Percentiles rank a stretch among this genome's conserved stretches.
Conservation (phyloP, 306 rosid species). For the Leucaena leucocephala region DNA sequence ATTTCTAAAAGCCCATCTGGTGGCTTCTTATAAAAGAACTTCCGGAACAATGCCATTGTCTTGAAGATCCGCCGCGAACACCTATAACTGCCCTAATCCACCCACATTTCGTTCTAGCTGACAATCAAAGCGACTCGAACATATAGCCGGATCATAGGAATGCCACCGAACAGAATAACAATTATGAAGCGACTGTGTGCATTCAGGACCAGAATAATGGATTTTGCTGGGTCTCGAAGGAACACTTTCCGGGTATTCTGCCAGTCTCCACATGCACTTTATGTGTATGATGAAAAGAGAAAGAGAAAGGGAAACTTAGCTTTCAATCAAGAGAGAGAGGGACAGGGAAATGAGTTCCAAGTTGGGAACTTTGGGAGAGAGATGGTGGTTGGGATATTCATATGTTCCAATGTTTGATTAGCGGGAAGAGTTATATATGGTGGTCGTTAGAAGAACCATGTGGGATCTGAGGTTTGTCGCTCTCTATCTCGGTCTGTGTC, state of each 20-base stretch:
- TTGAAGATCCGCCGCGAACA: constrained; percentile 51
- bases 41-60: constrained; percentile 83
- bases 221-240: constrained; percentile 77
- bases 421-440: constrained; percentile 34
- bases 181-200: constrained; percentile 57
- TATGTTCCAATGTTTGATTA: constrained; percentile 30
- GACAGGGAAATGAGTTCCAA: constrained; percentile 35
- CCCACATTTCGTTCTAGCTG: constrained; percentile 49
- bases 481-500: constrained; percentile 44
- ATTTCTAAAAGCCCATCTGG: constrained; percentile 97
- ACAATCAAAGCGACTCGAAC: constrained; percentile 27
- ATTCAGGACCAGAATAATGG: constrained; percentile 59
- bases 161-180: constrained; percentile 36
- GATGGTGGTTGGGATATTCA: constrained; percentile 40
- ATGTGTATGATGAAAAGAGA: constrained; percentile 34
- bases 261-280: constrained; percentile 62
- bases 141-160: constrained; percentile 41
- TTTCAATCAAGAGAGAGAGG: constrained; percentile 68
- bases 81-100: constrained; percentile 44
- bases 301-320: constrained; percentile 60
- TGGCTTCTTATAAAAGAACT: constrained; percentile 94
- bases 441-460: constrained; percentile 33
- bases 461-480: constrained; percentile 62
- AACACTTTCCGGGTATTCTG: constrained; percentile 52
- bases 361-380: constrained; percentile 19